Evolutionary conservation across 2,329 filamentous ascomycete genomes (phyloP).

Genomic region (Paraphoma sp.): DNA sequence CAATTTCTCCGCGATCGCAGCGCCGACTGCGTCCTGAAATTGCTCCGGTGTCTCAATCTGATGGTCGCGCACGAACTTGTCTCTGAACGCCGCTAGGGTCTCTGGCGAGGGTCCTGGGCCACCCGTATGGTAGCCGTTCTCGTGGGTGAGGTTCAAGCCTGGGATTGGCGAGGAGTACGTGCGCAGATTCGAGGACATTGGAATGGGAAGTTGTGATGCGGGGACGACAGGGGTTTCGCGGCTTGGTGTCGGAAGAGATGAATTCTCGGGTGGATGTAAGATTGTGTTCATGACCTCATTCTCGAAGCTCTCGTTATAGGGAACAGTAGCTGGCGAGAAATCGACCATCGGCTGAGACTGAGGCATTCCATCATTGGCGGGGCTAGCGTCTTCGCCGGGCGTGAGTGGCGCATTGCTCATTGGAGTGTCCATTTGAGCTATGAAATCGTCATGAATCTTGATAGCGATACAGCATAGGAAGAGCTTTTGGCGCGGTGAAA

Average conservation of each 20-base stretch:
- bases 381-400: slow-evolving; percentile 33
- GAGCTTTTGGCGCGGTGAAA: too few species aligned
- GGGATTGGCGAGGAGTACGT: slow-evolving; percentile 52
- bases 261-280: slow-evolving; percentile 38
- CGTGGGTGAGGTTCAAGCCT: slow-evolving; percentile 54
- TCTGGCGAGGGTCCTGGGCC: slow-evolving; percentile 51
- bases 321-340: slow-evolving; percentile 53
- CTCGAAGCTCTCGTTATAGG: slow-evolving; percentile 54
- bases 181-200: slow-evolving; percentile 51
- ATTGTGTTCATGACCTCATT: slow-evolving; percentile 51
- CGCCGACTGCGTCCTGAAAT: slow-evolving; percentile 43
- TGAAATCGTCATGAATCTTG: slow-evolving; percentile 4
- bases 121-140: slow-evolving; percentile 56
- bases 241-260: slow-evolving; percentile 29
- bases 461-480: not conserved
- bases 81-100: slow-evolving; percentile 44
- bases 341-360: slow-evolving; percentile 35
- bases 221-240: slow-evolving; percentile 32
- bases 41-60: slow-evolving; percentile 42
- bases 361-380: not conserved
- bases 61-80: slow-evolving; percentile 49
- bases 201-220: slow-evolving; percentile 49
- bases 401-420: slow-evolving; percentile 42
- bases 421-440: slow-evolving; percentile 28
- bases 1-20: slow-evolving; percentile 42